Evolutionary conservation across 495 filamentous ascomycete species (phyloP).

Genomic region (Cenococcum geophilum): DNA sequence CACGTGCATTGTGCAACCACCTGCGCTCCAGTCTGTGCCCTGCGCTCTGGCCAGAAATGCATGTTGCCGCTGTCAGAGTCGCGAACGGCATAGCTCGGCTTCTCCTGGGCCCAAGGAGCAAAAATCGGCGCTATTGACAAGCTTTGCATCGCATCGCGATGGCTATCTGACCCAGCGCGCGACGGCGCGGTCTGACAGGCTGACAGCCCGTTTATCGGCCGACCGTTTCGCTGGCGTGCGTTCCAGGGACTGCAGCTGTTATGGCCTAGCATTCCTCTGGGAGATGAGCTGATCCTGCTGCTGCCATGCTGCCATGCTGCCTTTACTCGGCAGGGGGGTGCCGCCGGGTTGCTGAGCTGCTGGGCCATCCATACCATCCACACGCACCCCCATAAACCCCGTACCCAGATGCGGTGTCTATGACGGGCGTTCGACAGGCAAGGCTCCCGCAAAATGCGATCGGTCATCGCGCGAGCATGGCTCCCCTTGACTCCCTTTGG

Average conservation of each 20-base stretch:
- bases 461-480: background rate
- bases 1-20: slow-evolving; percentile 5
- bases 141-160: background rate
- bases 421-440: background rate
- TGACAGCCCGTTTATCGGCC: background rate
- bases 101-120: background rate
- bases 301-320: too few species aligned
- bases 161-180: background rate
- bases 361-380: too few species aligned
- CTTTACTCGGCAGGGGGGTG: too few species aligned
- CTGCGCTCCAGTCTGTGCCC: background rate
- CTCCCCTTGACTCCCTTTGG: background rate
- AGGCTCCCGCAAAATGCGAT: background rate
- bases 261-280: too few species aligned
- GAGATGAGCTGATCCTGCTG: too few species aligned
- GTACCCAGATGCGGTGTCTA: background rate
- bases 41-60: background rate
- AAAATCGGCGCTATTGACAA: slow-evolving; percentile 4
- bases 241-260: background rate
- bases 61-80: slow-evolving; percentile 2
- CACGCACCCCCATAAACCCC: background rate
- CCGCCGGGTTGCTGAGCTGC: too few species aligned
- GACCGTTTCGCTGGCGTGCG: background rate
- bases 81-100: background rate
- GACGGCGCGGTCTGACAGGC: background rate